phyloP scores from a whole-genome alignment of 495 filamentous ascomycete genomes.

The Xylaria palmicola region DNA sequence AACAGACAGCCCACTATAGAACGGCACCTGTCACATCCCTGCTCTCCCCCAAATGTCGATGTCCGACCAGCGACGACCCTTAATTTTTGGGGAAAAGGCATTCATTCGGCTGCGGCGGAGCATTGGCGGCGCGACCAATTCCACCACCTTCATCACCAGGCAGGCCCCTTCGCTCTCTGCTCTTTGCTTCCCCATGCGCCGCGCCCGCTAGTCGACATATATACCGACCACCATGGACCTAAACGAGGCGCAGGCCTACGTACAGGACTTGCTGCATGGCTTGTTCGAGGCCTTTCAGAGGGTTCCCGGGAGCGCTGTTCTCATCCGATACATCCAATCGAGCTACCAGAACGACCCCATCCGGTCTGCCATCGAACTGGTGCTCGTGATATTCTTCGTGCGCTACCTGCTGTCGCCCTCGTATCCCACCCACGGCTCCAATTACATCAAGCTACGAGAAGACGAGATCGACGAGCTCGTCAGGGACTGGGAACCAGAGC shows the following conservation, averaged over 20 bases:
- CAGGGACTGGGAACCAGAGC: slow-evolving; percentile 95
- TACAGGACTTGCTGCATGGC: slow-evolving; percentile 64
- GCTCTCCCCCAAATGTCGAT: too few relatives aligned
- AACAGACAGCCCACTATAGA: background rate
- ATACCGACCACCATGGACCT: slow-evolving; percentile 63
- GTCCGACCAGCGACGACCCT: background rate
- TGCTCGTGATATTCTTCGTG: slow-evolving; percentile 93
- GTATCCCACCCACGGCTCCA: slow-evolving; percentile 83
- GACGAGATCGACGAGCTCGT: slow-evolving; percentile 98
- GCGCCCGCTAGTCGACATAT: background rate
- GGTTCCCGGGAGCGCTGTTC: slow-evolving; percentile 88
- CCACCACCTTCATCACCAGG: background rate
- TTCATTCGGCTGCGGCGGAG: background rate
- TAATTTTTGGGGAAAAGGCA: background rate
- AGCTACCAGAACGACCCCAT: slow-evolving; percentile 98
- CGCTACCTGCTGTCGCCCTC: slow-evolving; percentile 87
- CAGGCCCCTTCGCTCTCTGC: background rate
- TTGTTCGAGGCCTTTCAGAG: slow-evolving; percentile 75
- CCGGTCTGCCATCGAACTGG: slow-evolving; percentile 87
- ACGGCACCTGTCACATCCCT: background rate
- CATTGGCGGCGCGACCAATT: too few relatives aligned
- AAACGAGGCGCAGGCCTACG: slow-evolving; percentile 71
- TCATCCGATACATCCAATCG: slow-evolving; percentile 90
- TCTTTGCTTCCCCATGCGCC: slow-evolving; percentile 1
- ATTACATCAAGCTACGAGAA: slow-evolving; percentile 83